Percentiles rank a stretch among this genome's conserved stretches.
These are phyloP conservation scores for Volvox africanus DNA, from an alignment of 139 green algal species.

Conservation along the genomic window DNA sequence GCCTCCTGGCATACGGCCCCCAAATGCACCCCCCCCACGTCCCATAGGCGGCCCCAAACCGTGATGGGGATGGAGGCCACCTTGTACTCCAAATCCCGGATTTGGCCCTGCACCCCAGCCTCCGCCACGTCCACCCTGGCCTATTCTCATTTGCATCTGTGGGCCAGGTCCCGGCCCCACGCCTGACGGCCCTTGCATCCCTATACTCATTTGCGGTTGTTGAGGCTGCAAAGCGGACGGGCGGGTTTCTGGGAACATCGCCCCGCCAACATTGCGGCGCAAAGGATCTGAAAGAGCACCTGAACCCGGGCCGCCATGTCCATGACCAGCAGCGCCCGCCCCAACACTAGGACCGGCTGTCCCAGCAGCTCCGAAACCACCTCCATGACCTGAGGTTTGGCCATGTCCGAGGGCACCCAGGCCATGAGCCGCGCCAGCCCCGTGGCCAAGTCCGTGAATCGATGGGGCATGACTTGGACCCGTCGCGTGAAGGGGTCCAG, in stretches of 20 bases:
- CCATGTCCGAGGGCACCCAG: background rate
- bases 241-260: conserved; percentile 1
- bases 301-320: background rate
- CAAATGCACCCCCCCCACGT: background rate
- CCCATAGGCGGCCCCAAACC: background rate
- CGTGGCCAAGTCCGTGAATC: background rate
- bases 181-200: background rate
- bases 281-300: background rate
- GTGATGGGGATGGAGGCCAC: background rate
- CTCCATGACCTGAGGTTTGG: background rate
- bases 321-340: background rate
- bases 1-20: background rate
- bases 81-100: background rate
- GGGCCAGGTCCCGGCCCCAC: background rate
- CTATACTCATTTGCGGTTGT: conserved; percentile 4
- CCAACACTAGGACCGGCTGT: background rate
- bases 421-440: background rate
- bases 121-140: background rate
- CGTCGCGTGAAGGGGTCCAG: background rate
- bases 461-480: background rate
- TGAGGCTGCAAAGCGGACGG: background rate
- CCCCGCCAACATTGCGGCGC: background rate
- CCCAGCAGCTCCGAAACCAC: background rate
- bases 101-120: background rate
- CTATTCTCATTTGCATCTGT: background rate